phyloP scores from a whole-genome alignment of 1,284 basidiomycete genomes.

The Pseudozyma sp. region DNA sequence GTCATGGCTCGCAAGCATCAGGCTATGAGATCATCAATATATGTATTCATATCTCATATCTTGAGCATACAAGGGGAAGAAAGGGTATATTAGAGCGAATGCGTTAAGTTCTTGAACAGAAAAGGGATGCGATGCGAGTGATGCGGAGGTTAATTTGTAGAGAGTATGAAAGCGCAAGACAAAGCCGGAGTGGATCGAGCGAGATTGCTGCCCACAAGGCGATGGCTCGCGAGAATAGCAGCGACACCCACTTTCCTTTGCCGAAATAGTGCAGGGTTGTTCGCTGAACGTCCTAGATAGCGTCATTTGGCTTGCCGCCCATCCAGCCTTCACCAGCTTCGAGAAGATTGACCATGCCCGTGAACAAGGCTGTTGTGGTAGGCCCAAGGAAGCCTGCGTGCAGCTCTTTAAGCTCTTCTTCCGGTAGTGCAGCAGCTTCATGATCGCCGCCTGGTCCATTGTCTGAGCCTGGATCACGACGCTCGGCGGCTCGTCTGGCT shows the following conservation, averaged over 20 bases:
- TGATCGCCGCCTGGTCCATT: conserved; percentile 9
- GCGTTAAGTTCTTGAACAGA: not conserved
- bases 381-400: conserved; percentile 53
- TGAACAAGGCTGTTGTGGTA: conserved; percentile 54
- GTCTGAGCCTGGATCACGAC: conserved; percentile 24
- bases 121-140: not conserved
- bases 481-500: conserved; percentile 33
- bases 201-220: too few species aligned
- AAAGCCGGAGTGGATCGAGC: too few species aligned
- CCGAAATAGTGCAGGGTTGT: not conserved
- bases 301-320: conserved; percentile 46
- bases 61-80: not conserved
- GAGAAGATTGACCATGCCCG: conserved; percentile 59
- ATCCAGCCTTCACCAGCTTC: conserved; percentile 65
- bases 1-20: too few species aligned
- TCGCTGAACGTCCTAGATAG: conserved; percentile 6
- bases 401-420: conserved; percentile 31
- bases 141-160: not conserved
- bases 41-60: not conserved
- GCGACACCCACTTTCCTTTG: not conserved
- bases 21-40: too few species aligned
- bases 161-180: too few species aligned
- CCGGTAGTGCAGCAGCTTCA: conserved; percentile 41
- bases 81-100: not conserved
- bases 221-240: too few species aligned